Percentiles rank a stretch among this genome's conserved stretches.
Conservation (phyloP, 2,329 filamentous ascomycete species). For the Diaporthe sp. region DNA sequence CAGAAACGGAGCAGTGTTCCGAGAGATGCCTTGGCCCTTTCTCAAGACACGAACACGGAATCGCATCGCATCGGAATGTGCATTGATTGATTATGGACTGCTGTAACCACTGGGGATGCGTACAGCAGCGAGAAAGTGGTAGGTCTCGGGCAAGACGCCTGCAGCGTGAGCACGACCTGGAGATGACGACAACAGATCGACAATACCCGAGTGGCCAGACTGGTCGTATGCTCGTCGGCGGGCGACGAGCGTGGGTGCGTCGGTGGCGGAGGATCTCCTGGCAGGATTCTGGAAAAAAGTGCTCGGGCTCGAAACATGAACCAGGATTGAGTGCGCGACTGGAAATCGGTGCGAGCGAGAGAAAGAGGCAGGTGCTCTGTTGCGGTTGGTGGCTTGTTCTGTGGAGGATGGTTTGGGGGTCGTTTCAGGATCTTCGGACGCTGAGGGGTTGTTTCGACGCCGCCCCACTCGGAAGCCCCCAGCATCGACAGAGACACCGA, state of each 20-base stretch:
- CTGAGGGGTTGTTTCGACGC: constrained; percentile 27
- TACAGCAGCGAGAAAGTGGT: neutral
- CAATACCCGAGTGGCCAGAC: neutral
- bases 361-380: neutral
- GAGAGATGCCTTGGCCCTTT: constrained; percentile 7
- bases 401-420: constrained; percentile 18
- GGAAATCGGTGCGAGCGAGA: constrained; percentile 1
- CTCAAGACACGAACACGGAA: constrained; percentile 1
- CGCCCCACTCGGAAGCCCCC: constrained; percentile 3
- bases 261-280: constrained; percentile 1
- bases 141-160: too few relatives aligned
- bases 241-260: neutral
- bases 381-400: constrained; percentile 15
- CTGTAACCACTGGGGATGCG: neutral
- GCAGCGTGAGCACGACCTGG: neutral
- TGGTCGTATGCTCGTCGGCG: neutral
- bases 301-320: constrained; percentile 14
- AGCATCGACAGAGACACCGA: neutral
- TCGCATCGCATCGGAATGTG: neutral
- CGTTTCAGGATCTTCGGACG: constrained; percentile 35
- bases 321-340: neutral
- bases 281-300: neutral
- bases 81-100: neutral
- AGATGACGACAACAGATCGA: neutral
- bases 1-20: constrained; percentile 21